A percentile compares a stretch with the other conserved stretches of the same genome.
Evolutionary conservation across 2,329 filamentous ascomycete genomes (phyloP).

Genomic region (Apiospora marii): DNA sequence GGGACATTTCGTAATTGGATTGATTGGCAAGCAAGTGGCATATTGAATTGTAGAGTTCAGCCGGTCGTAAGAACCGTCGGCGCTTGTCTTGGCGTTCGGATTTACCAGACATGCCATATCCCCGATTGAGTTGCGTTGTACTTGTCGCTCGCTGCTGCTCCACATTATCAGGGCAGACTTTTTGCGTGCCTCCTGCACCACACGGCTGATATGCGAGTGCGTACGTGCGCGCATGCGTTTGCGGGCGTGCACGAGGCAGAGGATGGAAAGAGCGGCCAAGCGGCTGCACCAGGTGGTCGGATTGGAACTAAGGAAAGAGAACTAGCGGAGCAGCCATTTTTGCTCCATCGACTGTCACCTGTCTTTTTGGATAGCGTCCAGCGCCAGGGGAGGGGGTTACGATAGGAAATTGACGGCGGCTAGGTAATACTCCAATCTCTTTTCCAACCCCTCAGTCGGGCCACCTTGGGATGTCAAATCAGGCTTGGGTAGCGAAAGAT

Average conservation of each 20-base stretch:
- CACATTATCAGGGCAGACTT: slow-evolving; percentile 19
- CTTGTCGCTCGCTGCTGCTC: neutral
- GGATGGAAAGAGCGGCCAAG: slow-evolving; percentile 13
- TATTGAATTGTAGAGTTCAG: neutral
- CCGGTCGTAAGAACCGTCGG: neutral
- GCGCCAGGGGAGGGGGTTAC: neutral
- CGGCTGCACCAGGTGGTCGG: slow-evolving; percentile 20
- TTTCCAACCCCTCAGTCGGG: neutral
- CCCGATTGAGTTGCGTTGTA: neutral
- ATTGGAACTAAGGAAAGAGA: neutral
- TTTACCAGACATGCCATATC: neutral
- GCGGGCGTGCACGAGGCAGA: slow-evolving; percentile 13
- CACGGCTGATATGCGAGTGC: neutral
- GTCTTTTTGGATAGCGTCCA: neutral
- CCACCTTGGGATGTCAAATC: neutral
- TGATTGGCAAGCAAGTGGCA: neutral
- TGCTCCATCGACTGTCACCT: neutral
- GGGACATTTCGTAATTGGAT: neutral
- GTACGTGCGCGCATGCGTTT: neutral
- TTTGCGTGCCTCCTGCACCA: neutral
- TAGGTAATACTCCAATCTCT: neutral
- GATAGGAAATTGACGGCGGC: neutral
- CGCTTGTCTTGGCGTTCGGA: neutral
- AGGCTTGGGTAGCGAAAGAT: slow-evolving; percentile 1
- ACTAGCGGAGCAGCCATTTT: slow-evolving; percentile 3